phyloP scores from a whole-genome alignment of 2,329 filamentous ascomycete genomes.

The Fusarium sp. region DNA sequence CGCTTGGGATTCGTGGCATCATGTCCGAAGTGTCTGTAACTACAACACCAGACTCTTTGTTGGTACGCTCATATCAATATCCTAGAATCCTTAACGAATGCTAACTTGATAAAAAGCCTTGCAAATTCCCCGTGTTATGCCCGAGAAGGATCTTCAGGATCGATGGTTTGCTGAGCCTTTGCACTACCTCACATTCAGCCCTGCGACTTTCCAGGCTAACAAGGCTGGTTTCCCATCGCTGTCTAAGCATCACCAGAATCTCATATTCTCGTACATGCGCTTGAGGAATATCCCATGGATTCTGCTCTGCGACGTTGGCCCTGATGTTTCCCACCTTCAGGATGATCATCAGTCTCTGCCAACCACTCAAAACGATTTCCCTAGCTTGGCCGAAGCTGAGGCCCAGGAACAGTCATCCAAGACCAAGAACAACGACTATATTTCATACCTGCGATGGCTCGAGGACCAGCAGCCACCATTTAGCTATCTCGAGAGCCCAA shows the following conservation, averaged over 20 bases:
- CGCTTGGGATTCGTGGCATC: conserved; percentile 94
- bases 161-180: conserved; percentile 77
- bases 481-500: conserved; percentile 59
- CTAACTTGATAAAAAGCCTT: conserved; percentile 53
- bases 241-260: conserved; percentile 66
- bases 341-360: conserved; percentile 32
- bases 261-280: conserved; percentile 71
- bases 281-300: conserved; percentile 71
- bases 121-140: conserved; percentile 66
- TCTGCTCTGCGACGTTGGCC: conserved; percentile 69
- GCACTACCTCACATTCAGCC: conserved; percentile 66
- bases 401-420: conserved; percentile 46
- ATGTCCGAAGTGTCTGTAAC: conserved; percentile 83
- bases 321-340: conserved; percentile 50
- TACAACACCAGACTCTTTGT: conserved; percentile 84
- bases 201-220: conserved; percentile 67
- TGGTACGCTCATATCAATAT: conserved; percentile 66
- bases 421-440: conserved; percentile 53
- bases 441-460: conserved; percentile 85
- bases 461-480: conserved; percentile 80
- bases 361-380: conserved; percentile 66
- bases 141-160: conserved; percentile 67
- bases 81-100: not conserved
- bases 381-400: conserved; percentile 73
- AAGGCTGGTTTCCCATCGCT: conserved; percentile 69